Evolutionary conservation across 202 grass and related monocot species (phyloP).

Genomic region (Bolboschoenoplectus hybrid): DNA sequence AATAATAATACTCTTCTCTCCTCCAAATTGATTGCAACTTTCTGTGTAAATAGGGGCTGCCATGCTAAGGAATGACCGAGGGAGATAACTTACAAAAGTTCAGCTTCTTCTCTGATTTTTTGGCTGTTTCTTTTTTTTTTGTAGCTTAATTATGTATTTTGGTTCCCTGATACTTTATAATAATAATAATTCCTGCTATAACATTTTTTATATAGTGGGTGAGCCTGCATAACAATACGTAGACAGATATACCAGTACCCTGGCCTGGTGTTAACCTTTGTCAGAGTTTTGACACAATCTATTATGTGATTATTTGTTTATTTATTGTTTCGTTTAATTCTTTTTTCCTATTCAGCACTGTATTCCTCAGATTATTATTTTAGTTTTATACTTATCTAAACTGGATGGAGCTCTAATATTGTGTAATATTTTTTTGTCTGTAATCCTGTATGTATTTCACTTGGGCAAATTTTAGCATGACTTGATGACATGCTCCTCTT

Average conservation of each 20-base stretch:
- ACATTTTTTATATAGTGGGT: conserved; percentile 29
- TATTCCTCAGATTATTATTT: background rate
- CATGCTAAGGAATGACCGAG: background rate
- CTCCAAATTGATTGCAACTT: conserved; percentile 17
- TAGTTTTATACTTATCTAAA: background rate
- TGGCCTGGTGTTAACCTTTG: background rate
- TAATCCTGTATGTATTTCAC: background rate
- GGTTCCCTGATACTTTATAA: conserved; percentile 1
- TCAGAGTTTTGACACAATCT: conserved; percentile 11
- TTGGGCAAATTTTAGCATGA: too few species aligned
- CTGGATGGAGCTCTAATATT: background rate
- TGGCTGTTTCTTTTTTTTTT: background rate
- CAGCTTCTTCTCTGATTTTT: background rate
- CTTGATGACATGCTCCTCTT: too few species aligned
- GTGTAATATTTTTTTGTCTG: background rate
- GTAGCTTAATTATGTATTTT: conserved; percentile 13
- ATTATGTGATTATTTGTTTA: background rate
- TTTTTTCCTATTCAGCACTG: background rate
- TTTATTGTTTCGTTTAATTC: background rate
- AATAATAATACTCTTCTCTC: background rate
- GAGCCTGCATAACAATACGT: conserved; percentile 12
- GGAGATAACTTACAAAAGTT: background rate
- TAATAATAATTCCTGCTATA: conserved; percentile 13
- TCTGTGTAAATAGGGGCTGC: background rate
- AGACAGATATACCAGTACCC: background rate